A percentile compares a stretch with the other conserved stretches of the same genome.
These are phyloP conservation scores for Diospyros lotus DNA, from an alignment of 148 eudicot species.

Conservation along the genomic window DNA sequence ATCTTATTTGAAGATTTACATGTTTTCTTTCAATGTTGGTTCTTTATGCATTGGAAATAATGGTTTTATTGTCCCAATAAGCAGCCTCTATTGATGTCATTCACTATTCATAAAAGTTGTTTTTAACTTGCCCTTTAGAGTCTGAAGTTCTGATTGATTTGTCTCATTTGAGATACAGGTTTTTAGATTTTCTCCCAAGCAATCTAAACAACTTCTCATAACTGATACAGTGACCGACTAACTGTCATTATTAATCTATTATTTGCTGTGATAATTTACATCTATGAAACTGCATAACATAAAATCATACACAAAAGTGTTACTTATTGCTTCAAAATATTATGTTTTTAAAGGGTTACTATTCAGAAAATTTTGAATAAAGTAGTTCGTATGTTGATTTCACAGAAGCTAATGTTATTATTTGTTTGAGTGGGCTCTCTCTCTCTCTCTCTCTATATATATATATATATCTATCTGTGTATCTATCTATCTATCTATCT, in stretches of 20 bases:
- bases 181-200: neutral
- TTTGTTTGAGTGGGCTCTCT: neutral
- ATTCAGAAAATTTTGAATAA: neutral
- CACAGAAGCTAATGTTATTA: neutral
- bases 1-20: neutral
- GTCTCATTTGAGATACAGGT: neutral
- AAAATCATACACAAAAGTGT: neutral
- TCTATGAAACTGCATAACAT: too few species aligned
- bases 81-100: neutral
- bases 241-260: too few species aligned
- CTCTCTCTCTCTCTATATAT: too few species aligned
- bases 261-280: too few species aligned
- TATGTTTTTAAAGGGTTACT: neutral
- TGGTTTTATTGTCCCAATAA: neutral
- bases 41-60: neutral
- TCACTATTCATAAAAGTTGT: too few species aligned
- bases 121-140: neutral
- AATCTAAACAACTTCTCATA: too few species aligned
- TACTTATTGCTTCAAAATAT: neutral
- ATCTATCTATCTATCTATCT: too few species aligned
- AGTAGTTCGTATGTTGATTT: neutral
- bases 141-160: neutral
- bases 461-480: too few species aligned
- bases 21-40: neutral
- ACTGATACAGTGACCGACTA: neutral